Evolutionary conservation across 73 alveolate species (phyloP).

Genomic region (Tetrahymena malaccensis): DNA sequence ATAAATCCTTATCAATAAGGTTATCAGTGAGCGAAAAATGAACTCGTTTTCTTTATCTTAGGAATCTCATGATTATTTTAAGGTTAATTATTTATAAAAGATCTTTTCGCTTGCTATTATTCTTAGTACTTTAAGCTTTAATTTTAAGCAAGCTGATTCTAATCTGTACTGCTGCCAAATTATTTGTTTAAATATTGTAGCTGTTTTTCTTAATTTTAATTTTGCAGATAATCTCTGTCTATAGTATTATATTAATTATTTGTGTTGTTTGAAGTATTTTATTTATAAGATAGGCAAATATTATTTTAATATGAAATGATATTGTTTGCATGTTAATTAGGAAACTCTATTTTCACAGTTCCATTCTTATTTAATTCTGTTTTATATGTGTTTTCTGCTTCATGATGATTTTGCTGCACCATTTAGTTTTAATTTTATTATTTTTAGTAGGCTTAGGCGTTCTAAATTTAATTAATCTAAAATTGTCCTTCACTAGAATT

Average conservation of each 20-base stretch:
- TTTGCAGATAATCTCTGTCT: background rate
- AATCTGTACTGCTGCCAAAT: background rate
- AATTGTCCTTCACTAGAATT: background rate
- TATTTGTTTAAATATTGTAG: background rate
- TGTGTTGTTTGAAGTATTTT: background rate
- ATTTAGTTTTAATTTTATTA: background rate
- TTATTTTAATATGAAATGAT: background rate
- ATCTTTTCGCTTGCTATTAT: background rate
- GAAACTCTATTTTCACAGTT: background rate
- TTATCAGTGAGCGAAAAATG: background rate
- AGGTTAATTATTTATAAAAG: background rate
- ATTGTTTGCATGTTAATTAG: background rate
- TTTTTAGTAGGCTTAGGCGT: background rate
- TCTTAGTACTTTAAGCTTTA: background rate
- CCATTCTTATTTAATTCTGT: background rate
- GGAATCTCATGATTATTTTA: background rate
- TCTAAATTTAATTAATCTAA: background rate
- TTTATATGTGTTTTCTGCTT: background rate
- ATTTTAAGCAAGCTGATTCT: background rate
- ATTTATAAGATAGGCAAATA: background rate
- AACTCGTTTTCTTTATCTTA: background rate
- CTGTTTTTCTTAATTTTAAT: background rate
- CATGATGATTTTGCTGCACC: background rate
- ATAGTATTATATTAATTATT: background rate
- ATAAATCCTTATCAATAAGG: background rate